Evolutionary conservation across 2,329 filamentous ascomycete genomes (phyloP).

Genomic region (Cercospora nicotianae): DNA sequence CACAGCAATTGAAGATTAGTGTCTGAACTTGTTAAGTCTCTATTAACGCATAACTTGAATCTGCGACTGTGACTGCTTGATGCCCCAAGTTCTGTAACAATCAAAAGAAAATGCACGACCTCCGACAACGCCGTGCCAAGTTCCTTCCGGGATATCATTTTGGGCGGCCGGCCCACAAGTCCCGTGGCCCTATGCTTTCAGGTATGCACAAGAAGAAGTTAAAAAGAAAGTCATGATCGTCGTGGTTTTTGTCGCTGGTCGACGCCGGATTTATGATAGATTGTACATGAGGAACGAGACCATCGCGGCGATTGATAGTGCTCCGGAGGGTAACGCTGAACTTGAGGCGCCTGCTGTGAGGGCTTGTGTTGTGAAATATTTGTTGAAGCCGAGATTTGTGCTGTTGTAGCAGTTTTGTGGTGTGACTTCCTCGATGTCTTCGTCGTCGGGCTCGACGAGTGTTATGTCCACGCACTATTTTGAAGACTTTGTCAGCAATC

Average conservation of each 20-base stretch:
- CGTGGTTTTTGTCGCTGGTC: neutral
- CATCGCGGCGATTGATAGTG: slow-evolving; percentile 5
- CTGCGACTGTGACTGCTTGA: neutral
- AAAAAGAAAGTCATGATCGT: slow-evolving; percentile 6
- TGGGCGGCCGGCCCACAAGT: neutral
- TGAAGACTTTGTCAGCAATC: slow-evolving; percentile 6
- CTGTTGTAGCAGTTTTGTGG: slow-evolving; percentile 87
- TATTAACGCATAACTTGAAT: neutral
- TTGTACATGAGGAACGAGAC: neutral
- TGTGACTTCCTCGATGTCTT: slow-evolving; percentile 67
- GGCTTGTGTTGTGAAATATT: slow-evolving; percentile 64
- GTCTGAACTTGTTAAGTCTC: neutral
- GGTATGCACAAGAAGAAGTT: slow-evolving; percentile 7
- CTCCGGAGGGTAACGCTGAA: slow-evolving; percentile 1
- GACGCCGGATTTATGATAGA: slow-evolving; percentile 7
- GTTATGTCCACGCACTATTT: slow-evolving; percentile 88
- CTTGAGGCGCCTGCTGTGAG: slow-evolving; percentile 23
- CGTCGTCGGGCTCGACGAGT: slow-evolving; percentile 75
- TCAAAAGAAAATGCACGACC: neutral
- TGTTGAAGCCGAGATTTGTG: slow-evolving; percentile 70
- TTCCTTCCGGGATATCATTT: neutral
- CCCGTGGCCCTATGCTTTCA: neutral
- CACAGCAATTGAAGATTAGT: neutral
- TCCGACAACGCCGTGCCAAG: neutral
- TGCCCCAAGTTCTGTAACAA: neutral